Conservation (phyloP, 2,329 filamentous ascomycete genomes). For the Pseudogymnoascus sp. region DNA sequence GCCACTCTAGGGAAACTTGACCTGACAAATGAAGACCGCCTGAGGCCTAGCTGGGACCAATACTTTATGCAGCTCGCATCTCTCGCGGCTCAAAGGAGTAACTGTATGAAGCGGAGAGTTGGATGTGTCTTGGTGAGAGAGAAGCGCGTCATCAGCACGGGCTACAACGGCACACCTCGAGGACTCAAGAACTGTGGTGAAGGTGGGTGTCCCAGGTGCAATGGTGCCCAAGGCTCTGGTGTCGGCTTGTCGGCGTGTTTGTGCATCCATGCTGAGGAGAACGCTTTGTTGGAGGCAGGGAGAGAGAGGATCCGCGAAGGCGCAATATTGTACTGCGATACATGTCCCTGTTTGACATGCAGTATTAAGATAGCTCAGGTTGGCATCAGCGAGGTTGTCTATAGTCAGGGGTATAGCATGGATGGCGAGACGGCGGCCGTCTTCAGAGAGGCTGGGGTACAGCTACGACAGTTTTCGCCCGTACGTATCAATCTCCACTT, state of each 20-base stretch:
- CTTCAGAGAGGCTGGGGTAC: constrained; percentile 74
- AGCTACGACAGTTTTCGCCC: constrained; percentile 78
- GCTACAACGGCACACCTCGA: constrained; percentile 95
- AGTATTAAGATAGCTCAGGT: constrained; percentile 98
- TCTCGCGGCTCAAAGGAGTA: constrained; percentile 79
- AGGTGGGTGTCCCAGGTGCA: constrained; percentile 84
- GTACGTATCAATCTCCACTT: constrained; percentile 40
- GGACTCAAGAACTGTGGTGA: constrained; percentile 85
- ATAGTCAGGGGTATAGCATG: constrained; percentile 90
- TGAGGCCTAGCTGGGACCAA: constrained; percentile 88
- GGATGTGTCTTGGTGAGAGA: constrained; percentile 87
- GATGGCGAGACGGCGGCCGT: constrained; percentile 76
- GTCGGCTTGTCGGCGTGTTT: constrained; percentile 76
- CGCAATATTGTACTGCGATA: constrained; percentile 85
- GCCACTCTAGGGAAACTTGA: constrained; percentile 65
- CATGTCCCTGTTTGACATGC: constrained; percentile 93
- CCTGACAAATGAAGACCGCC: constrained; percentile 66
- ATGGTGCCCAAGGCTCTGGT: constrained; percentile 62
- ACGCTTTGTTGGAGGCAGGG: constrained; percentile 88
- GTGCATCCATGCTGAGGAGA: constrained; percentile 97
- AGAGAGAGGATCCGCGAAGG: constrained; percentile 79
- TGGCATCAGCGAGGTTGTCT: constrained; percentile 91
- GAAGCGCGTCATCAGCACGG: constrained; percentile 82
- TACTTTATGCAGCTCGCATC: constrained; percentile 98
- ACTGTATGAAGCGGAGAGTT: constrained; percentile 97